Evolutionary conservation across 352 stramenopile genomes (phyloP), one percentile per base, ranked within the genome.

Genomic region (Phytopythium delawarense): DNA sequence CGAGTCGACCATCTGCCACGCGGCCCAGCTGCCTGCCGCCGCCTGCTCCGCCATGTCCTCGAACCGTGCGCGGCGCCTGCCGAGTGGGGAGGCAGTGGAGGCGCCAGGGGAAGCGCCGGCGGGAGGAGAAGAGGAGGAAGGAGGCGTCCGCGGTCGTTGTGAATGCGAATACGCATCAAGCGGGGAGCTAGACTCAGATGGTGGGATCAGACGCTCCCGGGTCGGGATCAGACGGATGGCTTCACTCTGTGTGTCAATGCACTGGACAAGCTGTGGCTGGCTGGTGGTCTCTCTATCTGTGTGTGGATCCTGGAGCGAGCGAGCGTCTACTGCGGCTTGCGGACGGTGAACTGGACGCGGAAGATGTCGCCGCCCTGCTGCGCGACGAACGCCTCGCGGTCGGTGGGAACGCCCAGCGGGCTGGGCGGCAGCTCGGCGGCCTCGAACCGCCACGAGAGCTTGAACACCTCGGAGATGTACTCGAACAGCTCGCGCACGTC

Each of bases 1-100:
- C 53, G 85, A 94, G 69, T 94, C 85, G 56, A 92, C 56, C 72
- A 94, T 88, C 65, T 94, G 85, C 85, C 85, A 94, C 45, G 80
- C 59, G 34, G 73, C 62, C 83, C 83, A 92, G 63, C 79, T 66
- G n/a, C 40, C 62, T 4, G 57, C 30, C 20, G 48, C 5, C 48
- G 48, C 2, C 48, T 23, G 23, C 48, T 59, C 53, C 32, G 53
- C 53, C 53, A 59, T 59, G 12, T 21, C 12, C 4, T 13, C 6
- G 20, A 16, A 30, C 8, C 12, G 16, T 49, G 11, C 23, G 15
- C 12, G 39, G 6, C 39, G 39, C 39, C 39, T 45, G 16, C 15
- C 18, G 39, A 45, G 39, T 4, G 39, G 39, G 16, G 16, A 42
- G 5, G 34, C 25, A 30, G 25, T 3, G 25, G 1, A 30, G 25